Percentiles rank a stretch among this genome's conserved stretches.
phyloP scores from a whole-genome alignment of 306 rosid species.

The Ormosia semicastrata region DNA sequence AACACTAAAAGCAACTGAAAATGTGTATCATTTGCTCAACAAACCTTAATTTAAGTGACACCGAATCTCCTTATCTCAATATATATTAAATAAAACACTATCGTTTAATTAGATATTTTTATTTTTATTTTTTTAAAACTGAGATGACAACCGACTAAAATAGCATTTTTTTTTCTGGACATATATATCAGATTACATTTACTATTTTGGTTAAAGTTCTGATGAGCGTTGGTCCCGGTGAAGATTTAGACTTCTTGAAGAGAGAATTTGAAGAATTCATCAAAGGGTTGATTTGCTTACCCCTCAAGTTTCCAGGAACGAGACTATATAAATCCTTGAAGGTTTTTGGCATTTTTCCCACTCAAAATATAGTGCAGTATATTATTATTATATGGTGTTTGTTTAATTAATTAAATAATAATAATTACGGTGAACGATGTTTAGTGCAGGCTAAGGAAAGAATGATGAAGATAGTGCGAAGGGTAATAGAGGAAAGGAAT shows the following conservation, averaged over 20 bases:
- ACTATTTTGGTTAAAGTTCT: slow-evolving; percentile 62
- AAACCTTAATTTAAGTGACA: too few species aligned
- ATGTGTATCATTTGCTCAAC: too few species aligned
- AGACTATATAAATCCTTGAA: slow-evolving; percentile 81
- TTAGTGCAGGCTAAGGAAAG: slow-evolving; percentile 71
- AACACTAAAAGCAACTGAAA: too few species aligned
- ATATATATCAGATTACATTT: slow-evolving; percentile 64
- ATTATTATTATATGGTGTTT: neutral
- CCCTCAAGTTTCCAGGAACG: slow-evolving; percentile 85
- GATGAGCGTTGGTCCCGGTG: slow-evolving; percentile 80
- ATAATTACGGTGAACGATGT: neutral
- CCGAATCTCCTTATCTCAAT: too few species aligned
- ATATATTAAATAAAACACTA: too few species aligned
- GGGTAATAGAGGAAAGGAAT: slow-evolving; percentile 55
- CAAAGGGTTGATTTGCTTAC: slow-evolving; percentile 85
- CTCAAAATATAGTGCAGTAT: neutral
- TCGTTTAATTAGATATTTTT: too few species aligned
- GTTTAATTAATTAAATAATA: neutral
- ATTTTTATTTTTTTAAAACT: too few species aligned
- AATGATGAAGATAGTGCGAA: slow-evolving; percentile 63
- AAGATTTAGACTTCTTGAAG: slow-evolving; percentile 63
- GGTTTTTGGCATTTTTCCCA: slow-evolving; percentile 34
- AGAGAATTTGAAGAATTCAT: slow-evolving; percentile 76
- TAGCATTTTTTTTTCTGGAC: neutral
- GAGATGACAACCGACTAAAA: too few species aligned